Percentiles rank a stretch among this genome's conserved stretches.
phyloP scores from a whole-genome alignment of 805 yeast genomes.

The Maudiozyma serrabonitensis region DNA sequence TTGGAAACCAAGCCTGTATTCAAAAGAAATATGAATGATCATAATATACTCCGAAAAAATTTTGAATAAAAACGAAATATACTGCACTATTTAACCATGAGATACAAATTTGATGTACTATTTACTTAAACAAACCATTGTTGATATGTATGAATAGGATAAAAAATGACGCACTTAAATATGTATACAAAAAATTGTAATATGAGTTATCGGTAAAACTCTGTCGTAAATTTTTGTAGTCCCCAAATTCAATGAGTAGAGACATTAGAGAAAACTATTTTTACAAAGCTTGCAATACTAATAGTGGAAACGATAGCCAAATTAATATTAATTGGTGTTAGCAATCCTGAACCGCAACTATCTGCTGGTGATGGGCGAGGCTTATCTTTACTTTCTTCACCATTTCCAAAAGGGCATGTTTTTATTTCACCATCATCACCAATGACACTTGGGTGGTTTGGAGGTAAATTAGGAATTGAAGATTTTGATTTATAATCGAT shows the following conservation, averaged over 20 bases:
- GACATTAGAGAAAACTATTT: background rate
- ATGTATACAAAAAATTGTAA: too few relatives aligned
- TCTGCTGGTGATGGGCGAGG: background rate
- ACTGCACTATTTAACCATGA: too few relatives aligned
- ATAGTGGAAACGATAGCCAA: conserved; percentile 3
- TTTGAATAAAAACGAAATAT: too few relatives aligned
- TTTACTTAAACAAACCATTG: too few relatives aligned
- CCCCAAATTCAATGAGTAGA: background rate
- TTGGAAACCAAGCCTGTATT: too few relatives aligned
- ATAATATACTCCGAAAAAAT: too few relatives aligned
- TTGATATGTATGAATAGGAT: too few relatives aligned
- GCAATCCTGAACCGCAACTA: background rate
- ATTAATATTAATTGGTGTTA: conserved; percentile 4
- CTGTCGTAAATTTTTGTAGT: too few relatives aligned
- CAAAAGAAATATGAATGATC: too few relatives aligned
- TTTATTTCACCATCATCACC: conserved; percentile 7
- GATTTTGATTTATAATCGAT: background rate
- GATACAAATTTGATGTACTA: too few relatives aligned
- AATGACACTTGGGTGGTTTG: conserved; percentile 8
- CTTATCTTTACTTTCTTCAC: background rate
- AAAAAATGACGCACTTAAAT: too few relatives aligned
- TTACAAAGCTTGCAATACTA: background rate
- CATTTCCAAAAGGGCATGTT: conserved; percentile 9
- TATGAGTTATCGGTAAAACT: too few relatives aligned
- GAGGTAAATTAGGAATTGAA: conserved; percentile 5